Evolutionary conservation across 495 filamentous ascomycete genomes (phyloP).

Genomic region (Aspergillus baeticus): DNA sequence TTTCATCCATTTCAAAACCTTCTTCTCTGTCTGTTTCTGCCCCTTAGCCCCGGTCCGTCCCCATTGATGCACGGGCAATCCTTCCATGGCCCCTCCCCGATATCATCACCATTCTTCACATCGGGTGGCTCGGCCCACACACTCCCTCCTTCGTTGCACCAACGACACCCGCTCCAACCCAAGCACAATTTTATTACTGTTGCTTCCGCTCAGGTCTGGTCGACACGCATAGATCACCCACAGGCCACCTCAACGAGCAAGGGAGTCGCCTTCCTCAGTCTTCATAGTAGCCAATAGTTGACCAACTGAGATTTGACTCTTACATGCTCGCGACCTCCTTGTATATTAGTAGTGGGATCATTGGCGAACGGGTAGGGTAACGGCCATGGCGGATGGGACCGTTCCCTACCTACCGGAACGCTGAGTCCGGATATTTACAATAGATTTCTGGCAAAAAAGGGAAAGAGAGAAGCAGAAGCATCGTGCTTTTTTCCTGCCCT

Average conservation of each 20-base stretch:
- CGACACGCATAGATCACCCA: constrained; percentile 21
- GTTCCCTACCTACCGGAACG: constrained; percentile 15
- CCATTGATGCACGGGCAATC: constrained; percentile 8
- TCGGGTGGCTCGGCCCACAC: constrained; percentile 26
- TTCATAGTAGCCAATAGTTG: not conserved
- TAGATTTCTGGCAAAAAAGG: constrained; percentile 14
- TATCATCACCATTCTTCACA: constrained; percentile 23
- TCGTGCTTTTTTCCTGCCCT: constrained; percentile 20
- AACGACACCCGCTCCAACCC: constrained; percentile 7
- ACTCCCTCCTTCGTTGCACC: constrained; percentile 19
- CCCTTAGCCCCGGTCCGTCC: not conserved
- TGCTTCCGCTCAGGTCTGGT: constrained; percentile 19
- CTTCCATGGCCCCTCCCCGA: constrained; percentile 13
- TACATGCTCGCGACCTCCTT: too few species aligned
- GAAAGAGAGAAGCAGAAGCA: constrained; percentile 12
- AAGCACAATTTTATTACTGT: constrained; percentile 3
- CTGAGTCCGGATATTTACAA: constrained; percentile 6
- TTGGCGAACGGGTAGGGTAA: not conserved
- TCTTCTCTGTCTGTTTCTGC: not conserved
- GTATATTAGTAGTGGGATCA: not conserved
- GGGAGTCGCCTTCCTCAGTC: constrained; percentile 6
- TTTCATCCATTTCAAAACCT: not conserved
- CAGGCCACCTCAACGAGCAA: constrained; percentile 17
- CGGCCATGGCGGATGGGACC: constrained; percentile 9
- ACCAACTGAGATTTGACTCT: too few species aligned